These are phyloP conservation scores for Fusarium armeniacum DNA, from an alignment of 2,329 filamentous ascomycete genomes.

Conservation along the genomic window DNA sequence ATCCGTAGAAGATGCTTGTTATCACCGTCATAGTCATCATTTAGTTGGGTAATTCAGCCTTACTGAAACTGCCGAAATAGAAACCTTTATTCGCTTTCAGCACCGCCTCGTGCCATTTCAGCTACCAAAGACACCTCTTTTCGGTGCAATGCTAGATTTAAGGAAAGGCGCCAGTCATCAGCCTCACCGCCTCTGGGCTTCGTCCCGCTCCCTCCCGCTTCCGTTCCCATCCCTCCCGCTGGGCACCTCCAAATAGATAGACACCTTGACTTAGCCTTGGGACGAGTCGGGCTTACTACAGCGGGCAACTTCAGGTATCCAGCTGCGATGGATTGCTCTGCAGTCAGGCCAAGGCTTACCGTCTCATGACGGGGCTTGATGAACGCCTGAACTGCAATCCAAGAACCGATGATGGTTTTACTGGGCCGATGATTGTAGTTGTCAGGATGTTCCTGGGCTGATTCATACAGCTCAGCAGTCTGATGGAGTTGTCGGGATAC, in stretches of 20 bases:
- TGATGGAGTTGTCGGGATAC: slow-evolving; percentile 15
- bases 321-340: slow-evolving; percentile 13
- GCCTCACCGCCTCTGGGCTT: slow-evolving; percentile 49
- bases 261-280: slow-evolving; percentile 1
- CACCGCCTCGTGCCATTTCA: slow-evolving; percentile 38
- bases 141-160: slow-evolving; percentile 26
- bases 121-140: slow-evolving; percentile 20
- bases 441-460: slow-evolving; percentile 39
- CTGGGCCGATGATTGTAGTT: slow-evolving; percentile 22
- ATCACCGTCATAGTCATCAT: background rate
- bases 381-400: slow-evolving; percentile 27
- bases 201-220: slow-evolving; percentile 49
- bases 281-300: slow-evolving; percentile 30
- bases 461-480: slow-evolving; percentile 21
- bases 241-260: slow-evolving; percentile 29
- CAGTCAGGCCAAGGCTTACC: slow-evolving; percentile 20
- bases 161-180: slow-evolving; percentile 40
- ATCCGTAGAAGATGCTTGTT: background rate
- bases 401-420: slow-evolving; percentile 28
- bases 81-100: slow-evolving; percentile 30
- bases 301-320: slow-evolving; percentile 10
- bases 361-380: slow-evolving; percentile 32
- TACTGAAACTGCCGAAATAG: slow-evolving; percentile 21
- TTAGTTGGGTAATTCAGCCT: slow-evolving; percentile 27
- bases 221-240: slow-evolving; percentile 48